Conservation (phyloP, 2,329 filamentous ascomycete species). For the Cytospora piceae region DNA sequence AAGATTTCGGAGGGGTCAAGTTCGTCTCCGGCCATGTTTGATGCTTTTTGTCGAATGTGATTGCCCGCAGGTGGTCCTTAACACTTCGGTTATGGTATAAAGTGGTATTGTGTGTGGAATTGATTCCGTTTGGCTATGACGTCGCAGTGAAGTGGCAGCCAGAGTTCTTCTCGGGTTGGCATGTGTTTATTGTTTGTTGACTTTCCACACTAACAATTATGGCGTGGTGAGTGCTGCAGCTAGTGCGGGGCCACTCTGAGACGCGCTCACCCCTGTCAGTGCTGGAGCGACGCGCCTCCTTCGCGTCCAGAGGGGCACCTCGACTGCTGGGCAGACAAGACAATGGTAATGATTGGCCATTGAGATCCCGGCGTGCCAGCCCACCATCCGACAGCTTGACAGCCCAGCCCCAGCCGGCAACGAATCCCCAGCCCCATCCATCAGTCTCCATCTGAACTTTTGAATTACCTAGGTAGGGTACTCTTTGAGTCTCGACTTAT, state of each 20-base stretch:
- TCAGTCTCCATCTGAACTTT: too few relatives aligned
- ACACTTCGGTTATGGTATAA: neutral
- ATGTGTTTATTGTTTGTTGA: conserved; percentile 19
- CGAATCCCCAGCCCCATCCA: neutral
- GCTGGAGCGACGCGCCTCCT: neutral
- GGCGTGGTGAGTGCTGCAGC: neutral
- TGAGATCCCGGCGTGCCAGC: neutral
- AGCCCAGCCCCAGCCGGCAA: neutral
- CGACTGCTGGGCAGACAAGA: neutral
- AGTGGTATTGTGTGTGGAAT: conserved; percentile 3
- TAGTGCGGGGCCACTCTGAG: neutral
- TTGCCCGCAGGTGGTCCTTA: neutral
- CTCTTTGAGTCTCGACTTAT: neutral
- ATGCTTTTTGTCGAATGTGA: neutral
- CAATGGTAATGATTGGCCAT: neutral
- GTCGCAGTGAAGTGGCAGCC: conserved; percentile 18
- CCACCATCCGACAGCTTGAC: neutral
- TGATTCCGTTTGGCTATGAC: conserved; percentile 17
- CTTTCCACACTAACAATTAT: neutral
- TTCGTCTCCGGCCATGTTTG: conserved; percentile 48
- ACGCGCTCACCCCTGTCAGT: neutral
- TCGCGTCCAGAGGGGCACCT: neutral
- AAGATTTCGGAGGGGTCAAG: conserved; percentile 52
- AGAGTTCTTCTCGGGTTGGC: neutral
- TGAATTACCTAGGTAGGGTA: too few relatives aligned